Conservation (phyloP, 257 asterid genomes). For the Knoxia roxburghii region DNA sequence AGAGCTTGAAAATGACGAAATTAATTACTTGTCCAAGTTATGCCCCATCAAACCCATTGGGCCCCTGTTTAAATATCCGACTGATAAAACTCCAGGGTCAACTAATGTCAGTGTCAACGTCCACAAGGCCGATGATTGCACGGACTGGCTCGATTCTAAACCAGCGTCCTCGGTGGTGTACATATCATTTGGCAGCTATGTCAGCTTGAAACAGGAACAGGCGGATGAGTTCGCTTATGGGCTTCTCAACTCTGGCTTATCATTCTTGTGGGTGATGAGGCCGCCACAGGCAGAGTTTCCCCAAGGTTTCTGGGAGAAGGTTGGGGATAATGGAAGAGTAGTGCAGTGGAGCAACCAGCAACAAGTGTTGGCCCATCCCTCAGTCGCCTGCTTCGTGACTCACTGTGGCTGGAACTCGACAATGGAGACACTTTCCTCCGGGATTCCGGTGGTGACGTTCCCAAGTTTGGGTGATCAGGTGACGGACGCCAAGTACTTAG, state of each 20-base stretch:
- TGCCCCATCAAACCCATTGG: too few species aligned
- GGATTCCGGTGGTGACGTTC: conserved; percentile 67
- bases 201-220: conserved; percentile 53
- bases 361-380: too few species aligned
- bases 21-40: too few species aligned
- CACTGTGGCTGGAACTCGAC: too few species aligned
- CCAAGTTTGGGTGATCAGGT: conserved; percentile 93
- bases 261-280: conserved; percentile 63
- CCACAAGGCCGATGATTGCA: conserved; percentile 35
- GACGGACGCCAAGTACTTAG: too few species aligned
- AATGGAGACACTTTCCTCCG: conserved; percentile 65
- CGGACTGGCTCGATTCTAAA: conserved; percentile 54
- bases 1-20: too few species aligned
- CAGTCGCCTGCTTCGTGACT: too few species aligned
- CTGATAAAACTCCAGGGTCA: background rate
- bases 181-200: too few species aligned
- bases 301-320: conserved; percentile 42
- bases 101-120: conserved; percentile 39
- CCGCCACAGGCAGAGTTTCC: conserved; percentile 35
- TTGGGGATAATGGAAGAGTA: conserved; percentile 48
- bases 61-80: conserved; percentile 15
- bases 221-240: conserved; percentile 64
- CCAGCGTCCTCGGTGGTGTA: too few species aligned
- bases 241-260: conserved; percentile 36
- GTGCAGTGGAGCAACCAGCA: too few species aligned